phyloP scores from a whole-genome alignment of 352 stramenopile genomes.

The Phytopythium sindhum region DNA sequence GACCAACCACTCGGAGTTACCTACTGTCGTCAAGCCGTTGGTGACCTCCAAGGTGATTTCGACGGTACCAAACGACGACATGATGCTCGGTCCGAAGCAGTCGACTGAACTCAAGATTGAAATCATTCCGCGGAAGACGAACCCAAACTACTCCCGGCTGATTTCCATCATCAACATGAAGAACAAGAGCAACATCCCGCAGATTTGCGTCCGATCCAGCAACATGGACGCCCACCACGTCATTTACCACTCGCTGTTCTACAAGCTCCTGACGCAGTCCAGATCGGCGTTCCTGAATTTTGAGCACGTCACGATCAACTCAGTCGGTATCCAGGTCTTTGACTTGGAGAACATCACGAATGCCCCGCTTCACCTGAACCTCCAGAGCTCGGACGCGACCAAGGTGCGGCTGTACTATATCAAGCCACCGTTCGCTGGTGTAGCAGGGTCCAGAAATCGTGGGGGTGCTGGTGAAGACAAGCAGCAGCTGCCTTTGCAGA shows the following conservation, averaged over 20 bases:
- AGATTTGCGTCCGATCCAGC: slow-evolving; percentile 86
- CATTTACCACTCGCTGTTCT: slow-evolving; percentile 90
- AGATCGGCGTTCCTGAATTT: slow-evolving; percentile 87
- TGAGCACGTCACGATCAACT: slow-evolving; percentile 84
- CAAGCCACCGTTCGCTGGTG: slow-evolving; percentile 33
- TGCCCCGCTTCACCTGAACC: slow-evolving; percentile 67
- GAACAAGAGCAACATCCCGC: slow-evolving; percentile 83
- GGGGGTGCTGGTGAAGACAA: slow-evolving; percentile 7
- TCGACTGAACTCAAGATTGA: slow-evolving; percentile 87
- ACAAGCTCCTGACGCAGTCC: slow-evolving; percentile 84
- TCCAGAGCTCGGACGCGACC: slow-evolving; percentile 70
- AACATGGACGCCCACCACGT: slow-evolving; percentile 91
- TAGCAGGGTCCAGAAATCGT: not conserved
- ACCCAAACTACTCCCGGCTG: slow-evolving; percentile 85
- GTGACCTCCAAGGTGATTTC: slow-evolving; percentile 90
- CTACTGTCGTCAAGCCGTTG: slow-evolving; percentile 81
- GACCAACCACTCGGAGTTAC: slow-evolving; percentile 88
- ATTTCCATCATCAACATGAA: slow-evolving; percentile 87
- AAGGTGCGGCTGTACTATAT: slow-evolving; percentile 78
- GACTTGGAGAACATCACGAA: slow-evolving; percentile 89
- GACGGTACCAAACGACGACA: slow-evolving; percentile 86
- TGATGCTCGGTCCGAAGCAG: slow-evolving; percentile 83
- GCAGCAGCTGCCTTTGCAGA: slow-evolving; percentile 5
- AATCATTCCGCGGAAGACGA: slow-evolving; percentile 88
- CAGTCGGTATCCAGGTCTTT: slow-evolving; percentile 83